Evolutionary conservation across 345 rosid genomes (phyloP), one percentile per base, ranked within the genome.

Genomic region (Melaleuca alternifolia): DNA sequence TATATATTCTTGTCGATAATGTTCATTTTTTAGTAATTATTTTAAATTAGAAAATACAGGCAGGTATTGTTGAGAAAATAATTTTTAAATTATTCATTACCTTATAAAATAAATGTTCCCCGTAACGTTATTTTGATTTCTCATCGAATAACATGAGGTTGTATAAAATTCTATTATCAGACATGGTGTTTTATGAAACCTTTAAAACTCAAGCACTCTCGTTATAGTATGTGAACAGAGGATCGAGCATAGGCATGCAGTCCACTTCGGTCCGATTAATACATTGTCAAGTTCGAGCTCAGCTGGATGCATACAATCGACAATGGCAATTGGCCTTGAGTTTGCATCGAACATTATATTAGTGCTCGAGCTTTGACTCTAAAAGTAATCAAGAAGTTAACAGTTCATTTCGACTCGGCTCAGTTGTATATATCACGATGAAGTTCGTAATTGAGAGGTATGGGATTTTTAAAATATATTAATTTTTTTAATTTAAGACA

Each of bases 401-500:
- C n/a, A 57, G 14, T 57, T 57, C 1, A 0, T 15, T 15, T 57
- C 4, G 0, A 11, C 0, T 57, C 26, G 14, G 65, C 15, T 57
- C n/a, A 3, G 24, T 5, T 57, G 11, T 57, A 57, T 11, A 57
- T 3, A 57, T 24, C 15, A 11, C 0, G 2, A 0, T 11, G 6
- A 24, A 26, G 26, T 26, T 57, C 1, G 0, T 26, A 24, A 57
- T 26, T 11, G n/a, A 7, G 7, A 57, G 62, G 13, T 57, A 28
- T 57, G 3, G 41, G 4, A 2, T 41, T 41, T 4, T 41, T 41
- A 41, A 41, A 4, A 41, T 41, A 41, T 41, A 41, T 41, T 41
- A 2, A 41, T 41, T 41, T 41, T 2, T 41, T 41, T 41, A 41
- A 2, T 41, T 4, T 41, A n/a, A n/a, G n/a, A n/a, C n/a, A n/a